Base-by-base conservation (phyloP, 2,329 filamentous ascomycete genomes). In the Cytospora leucostoma region DNA sequence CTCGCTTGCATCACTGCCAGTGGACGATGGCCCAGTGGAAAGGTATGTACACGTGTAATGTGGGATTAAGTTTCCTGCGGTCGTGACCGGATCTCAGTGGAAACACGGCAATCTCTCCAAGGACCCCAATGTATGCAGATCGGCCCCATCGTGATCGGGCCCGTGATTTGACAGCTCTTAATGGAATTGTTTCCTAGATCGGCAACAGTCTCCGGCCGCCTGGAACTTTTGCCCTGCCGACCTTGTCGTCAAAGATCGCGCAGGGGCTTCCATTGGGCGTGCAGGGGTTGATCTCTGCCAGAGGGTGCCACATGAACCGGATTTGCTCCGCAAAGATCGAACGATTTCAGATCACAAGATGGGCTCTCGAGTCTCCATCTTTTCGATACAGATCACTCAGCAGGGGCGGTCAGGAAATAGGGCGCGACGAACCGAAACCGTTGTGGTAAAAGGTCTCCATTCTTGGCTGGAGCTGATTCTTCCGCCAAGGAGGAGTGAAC, bases 261-360 rank as follows among this genome's bases (percentile, higher is more conserved):
- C 47, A 40, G 21, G 51, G 60, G 60, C 44, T 38, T 19, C 32
- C 53, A 37, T 21, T 33, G 13, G 47, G 33, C 21, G 19, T 35
- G 54, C 44, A 57, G 32, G 21, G 37, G 5, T 34, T 35, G 44
- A 17, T 32, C 44, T 19, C 12, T 7, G n/a, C 44, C 44, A 47
- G 44, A 19, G 44, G 58, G 51, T 55, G 51, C 59, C 61, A 65
- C 56, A 49, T 27, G 53, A 49, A 59, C 57, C 61, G 53, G 50
- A 61, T 52, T 65, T 38, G 53, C 56, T 63, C 64, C 61, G 55
- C 64, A 60, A 27, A 63, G 64, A 63, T 65, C 64, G 64, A 65
- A 65, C 58, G 64, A 65, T 63, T 65, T 53, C 50, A 63, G 64
- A 65, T 63, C 61, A 65, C 64, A 60, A 65, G 56, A 52, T 56